Evolutionary conservation across 495 filamentous ascomycete genomes (phyloP), one percentile per base, ranked within the genome.

Genomic region (Aspergillus sclerotiicarbonarius): DNA sequence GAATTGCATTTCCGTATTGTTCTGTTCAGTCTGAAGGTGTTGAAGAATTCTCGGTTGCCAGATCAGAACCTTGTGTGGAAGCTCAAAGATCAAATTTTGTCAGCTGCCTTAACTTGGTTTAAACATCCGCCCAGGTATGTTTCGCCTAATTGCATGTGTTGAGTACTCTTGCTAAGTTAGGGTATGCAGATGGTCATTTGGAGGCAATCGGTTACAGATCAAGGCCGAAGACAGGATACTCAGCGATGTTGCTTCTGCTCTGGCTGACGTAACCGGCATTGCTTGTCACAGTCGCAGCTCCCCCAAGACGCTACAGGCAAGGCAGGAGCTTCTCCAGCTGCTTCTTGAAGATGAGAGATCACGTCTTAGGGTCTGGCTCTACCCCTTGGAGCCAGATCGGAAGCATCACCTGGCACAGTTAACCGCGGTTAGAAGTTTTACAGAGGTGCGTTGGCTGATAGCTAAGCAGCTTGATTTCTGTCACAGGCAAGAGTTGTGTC

Each of bases 1-100:
- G 95, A 99, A 68, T 83, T 95, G 6, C 87, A 95, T 61, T 91
- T 98, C 67, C 91, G 94, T 60, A 82, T 94, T 19, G 71, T 97
- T 33, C 75, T 96, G 3, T 88, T 99, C 62, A 89, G 87, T 16
- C 78, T 98, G 39, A 85, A 80, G 60, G 80, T 97, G 18, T 70
- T 98, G 51, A 82, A 79, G 52, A 81, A 88, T 65, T 87, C 84
- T 63, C 87, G 83, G 2, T 81, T 82, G 18, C 75, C 90, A 20
- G 82, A 80, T 50, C 63, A 78, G 20, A 66, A 75, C 20, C 79
- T 84, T 25, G 83, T 84, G 53, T 91, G 87, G 84, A 83, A 86
- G 41, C 73, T 97, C 44, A 97, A 97, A 67, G 92, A 97, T 65
- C 83, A 87, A 55, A 87, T 96, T 49, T 69, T 99, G 13, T 91